Conservation (phyloP, 306 rosid species). For the Quercus parvula region DNA sequence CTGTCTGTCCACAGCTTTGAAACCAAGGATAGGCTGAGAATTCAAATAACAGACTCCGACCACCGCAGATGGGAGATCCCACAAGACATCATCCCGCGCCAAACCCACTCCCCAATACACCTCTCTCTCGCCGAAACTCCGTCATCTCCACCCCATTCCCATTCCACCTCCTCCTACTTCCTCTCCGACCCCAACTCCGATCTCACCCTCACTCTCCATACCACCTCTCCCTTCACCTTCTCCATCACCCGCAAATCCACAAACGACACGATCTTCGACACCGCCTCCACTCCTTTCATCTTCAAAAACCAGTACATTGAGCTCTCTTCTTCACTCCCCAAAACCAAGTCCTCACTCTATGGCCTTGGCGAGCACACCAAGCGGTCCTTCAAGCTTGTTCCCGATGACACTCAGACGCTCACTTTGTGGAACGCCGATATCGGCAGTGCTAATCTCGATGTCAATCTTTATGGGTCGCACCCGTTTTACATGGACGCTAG, state of each 20-base stretch:
- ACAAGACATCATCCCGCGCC: constrained; percentile 43
- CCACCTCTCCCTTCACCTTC: constrained; percentile 75
- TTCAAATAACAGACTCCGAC: constrained; percentile 51
- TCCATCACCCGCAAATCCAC: constrained; percentile 57
- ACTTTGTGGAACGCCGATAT: constrained; percentile 69
- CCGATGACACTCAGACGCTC: constrained; percentile 36
- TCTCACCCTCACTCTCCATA: constrained; percentile 53
- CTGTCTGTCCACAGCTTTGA: constrained; percentile 44
- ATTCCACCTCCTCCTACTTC: background rate
- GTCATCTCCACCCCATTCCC: background rate
- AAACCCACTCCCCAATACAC: background rate
- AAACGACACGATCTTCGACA: constrained; percentile 50
- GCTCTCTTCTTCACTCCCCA: constrained; percentile 1
- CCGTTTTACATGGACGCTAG: constrained; percentile 81
- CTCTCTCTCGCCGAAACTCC: constrained; percentile 11
- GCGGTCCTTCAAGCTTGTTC: constrained; percentile 54
- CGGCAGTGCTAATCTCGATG: constrained; percentile 33
- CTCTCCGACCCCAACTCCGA: constrained; percentile 51
- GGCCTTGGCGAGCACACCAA: constrained; percentile 83
- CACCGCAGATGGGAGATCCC: constrained; percentile 78
- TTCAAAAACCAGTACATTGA: constrained; percentile 80
- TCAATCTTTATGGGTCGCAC: constrained; percentile 85
- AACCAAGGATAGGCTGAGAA: constrained; percentile 47
- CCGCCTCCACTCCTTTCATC: constrained; percentile 42
- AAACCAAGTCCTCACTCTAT: constrained; percentile 44